Evolutionary conservation across 805 yeast genomes (phyloP).

Genomic region (Nakazawaea anatomiae): DNA sequence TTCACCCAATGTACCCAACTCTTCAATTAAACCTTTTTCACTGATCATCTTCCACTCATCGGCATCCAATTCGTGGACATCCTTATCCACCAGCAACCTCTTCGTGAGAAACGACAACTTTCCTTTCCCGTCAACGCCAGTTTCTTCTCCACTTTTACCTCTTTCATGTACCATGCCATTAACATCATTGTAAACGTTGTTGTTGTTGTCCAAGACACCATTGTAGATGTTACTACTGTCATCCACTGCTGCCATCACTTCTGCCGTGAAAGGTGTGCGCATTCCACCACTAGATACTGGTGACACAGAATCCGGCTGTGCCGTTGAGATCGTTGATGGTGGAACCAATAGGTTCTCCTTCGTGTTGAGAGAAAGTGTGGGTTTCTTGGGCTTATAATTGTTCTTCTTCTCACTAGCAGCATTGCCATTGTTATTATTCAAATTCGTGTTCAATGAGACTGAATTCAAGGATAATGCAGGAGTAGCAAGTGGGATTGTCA

Average conservation of each 20-base stretch:
- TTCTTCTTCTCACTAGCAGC: background rate
- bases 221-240: background rate
- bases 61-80: constrained; percentile 54
- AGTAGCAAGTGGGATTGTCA: constrained; percentile 15
- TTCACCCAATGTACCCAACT: constrained; percentile 76
- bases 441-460: constrained; percentile 3
- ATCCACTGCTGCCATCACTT: constrained; percentile 10
- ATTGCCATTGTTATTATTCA: background rate
- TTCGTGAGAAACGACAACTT: background rate
- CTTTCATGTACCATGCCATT: background rate
- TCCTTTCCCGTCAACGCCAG: background rate
- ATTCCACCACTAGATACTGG: background rate
- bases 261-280: constrained; percentile 10
- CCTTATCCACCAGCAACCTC: constrained; percentile 14
- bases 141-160: background rate
- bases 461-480: background rate
- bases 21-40: constrained; percentile 54
- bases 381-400: background rate
- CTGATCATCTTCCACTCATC: constrained; percentile 69
- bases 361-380: background rate
- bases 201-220: background rate
- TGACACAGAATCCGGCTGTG: background rate
- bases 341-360: constrained; percentile 1
- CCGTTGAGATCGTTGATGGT: background rate
- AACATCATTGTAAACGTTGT: background rate